Conservation (phyloP, 306 rosid genomes). For the Pyrus betulifolia region DNA sequence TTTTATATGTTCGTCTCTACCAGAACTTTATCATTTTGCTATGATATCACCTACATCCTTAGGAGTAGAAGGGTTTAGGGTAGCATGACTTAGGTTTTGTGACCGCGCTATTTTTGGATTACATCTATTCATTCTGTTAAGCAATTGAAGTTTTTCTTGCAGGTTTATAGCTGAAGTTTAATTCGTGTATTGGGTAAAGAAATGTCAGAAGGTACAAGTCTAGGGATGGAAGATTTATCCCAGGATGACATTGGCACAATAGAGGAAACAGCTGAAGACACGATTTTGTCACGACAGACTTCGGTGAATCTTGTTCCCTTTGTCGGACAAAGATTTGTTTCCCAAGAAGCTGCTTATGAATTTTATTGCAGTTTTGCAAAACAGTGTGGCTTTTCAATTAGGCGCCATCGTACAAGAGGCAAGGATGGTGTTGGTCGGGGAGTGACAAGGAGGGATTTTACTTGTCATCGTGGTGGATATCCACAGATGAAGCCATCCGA, state of each 20-base stretch:
- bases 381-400: constrained; percentile 77
- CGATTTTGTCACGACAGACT: constrained; percentile 71
- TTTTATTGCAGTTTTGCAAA: constrained; percentile 81
- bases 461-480: constrained; percentile 83
- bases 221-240: constrained; percentile 61
- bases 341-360: constrained; percentile 88
- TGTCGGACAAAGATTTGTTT: constrained; percentile 71
- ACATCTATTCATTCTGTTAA: not conserved
- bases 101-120: not conserved
- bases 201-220: constrained; percentile 62
- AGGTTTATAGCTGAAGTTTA: constrained; percentile 19
- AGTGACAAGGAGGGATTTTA: constrained; percentile 79
- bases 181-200: constrained; percentile 6
- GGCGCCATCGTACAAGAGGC: constrained; percentile 82
- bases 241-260: constrained; percentile 64
- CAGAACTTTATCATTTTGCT: not conserved
- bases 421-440: constrained; percentile 92
- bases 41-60: not conserved
- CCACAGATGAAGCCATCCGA: constrained; percentile 78
- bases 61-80: not conserved
- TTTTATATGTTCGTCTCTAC: not conserved
- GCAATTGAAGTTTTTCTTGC: constrained; percentile 4
- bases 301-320: constrained; percentile 75
- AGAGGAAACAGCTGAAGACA: constrained; percentile 55
- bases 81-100: not conserved